These are phyloP conservation scores for Wickerhamomyces queroliae DNA, from an alignment of 805 yeast genomes.

Conservation along the genomic window DNA sequence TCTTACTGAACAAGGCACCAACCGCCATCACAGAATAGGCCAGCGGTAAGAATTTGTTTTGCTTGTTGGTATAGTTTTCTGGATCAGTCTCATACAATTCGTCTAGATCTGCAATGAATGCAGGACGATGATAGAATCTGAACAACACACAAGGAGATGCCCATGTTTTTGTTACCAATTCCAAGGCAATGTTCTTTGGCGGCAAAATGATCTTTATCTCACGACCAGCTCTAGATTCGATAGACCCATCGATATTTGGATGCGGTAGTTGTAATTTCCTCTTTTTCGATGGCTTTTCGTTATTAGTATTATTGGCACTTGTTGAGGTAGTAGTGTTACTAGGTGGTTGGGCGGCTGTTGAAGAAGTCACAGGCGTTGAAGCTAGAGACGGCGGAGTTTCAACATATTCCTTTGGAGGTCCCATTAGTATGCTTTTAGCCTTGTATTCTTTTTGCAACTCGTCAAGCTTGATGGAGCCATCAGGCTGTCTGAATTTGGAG, in stretches of 20 bases:
- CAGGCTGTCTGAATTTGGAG: constrained; percentile 1
- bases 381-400: constrained; percentile 4
- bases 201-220: constrained; percentile 70
- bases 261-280: constrained; percentile 16
- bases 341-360: background rate
- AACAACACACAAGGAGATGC: constrained; percentile 80
- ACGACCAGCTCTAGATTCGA: constrained; percentile 28
- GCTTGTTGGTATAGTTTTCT: constrained; percentile 61
- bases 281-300: constrained; percentile 4
- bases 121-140: constrained; percentile 81
- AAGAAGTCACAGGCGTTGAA: background rate
- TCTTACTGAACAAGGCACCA: constrained; percentile 71
- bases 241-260: constrained; percentile 32
- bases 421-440: constrained; percentile 1
- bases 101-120: constrained; percentile 68
- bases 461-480: constrained; percentile 4
- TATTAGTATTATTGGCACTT: background rate
- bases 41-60: constrained; percentile 69
- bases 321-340: background rate
- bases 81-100: constrained; percentile 73
- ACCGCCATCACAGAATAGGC: constrained; percentile 86
- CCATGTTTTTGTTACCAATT: constrained; percentile 74
- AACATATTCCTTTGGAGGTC: constrained; percentile 1
- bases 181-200: constrained; percentile 64
- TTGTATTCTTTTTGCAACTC: constrained; percentile 8